Evolutionary conservation across 805 yeast genomes (phyloP), one percentile per base, ranked within the genome.

Genomic region (Cyberlindnera euphorbiiphila): DNA sequence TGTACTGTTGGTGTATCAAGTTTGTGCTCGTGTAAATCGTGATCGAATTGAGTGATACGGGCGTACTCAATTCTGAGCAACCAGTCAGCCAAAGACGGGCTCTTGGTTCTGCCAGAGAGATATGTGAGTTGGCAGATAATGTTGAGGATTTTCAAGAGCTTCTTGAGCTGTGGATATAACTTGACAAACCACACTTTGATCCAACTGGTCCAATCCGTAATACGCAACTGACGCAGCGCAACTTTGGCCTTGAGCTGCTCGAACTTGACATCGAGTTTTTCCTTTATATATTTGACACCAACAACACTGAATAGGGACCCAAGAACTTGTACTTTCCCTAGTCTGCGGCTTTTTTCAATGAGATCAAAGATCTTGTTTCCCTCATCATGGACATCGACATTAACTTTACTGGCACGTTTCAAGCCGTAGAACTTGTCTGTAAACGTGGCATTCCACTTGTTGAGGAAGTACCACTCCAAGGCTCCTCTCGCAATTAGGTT

Each of bases 351-450:
- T 25, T 62, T 61, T 38, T 78, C 81, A 4, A 80, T 60, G 30
- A 60, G 37, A 19, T 50, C 50, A 17, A 41, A n/a, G 57, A 68
- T 54, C 60, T 58, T 12, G 26, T 46, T 41, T 8, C 25, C 28
- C 5, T 32, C 33, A 34, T 53, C 51, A 9, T 59, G 16, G 65
- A 74, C 26, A 53, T 66, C 40, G 56, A 52, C 53, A 27, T 55
- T 53, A 9, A 44, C 46, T 32, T 50, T 42, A 36, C 61, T 58
- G 17, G 67, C 54, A 24, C 95, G 67, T 54, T 87, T 87, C 46
- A 91, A 62, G 2, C 97, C 98, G 55, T 91, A 91, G 56, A 91
- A 91, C 54, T 85, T 84, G 58, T 91, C 97, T 1, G 95, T 86
- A 53, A 91, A 86, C 3, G 93, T 76, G 0, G 94, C 76, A 51